Percentiles rank a stretch among this genome's conserved stretches.
These are phyloP conservation scores for Przewalskia tangutica DNA, from an alignment of 257 asterid genomes.

Conservation along the genomic window DNA sequence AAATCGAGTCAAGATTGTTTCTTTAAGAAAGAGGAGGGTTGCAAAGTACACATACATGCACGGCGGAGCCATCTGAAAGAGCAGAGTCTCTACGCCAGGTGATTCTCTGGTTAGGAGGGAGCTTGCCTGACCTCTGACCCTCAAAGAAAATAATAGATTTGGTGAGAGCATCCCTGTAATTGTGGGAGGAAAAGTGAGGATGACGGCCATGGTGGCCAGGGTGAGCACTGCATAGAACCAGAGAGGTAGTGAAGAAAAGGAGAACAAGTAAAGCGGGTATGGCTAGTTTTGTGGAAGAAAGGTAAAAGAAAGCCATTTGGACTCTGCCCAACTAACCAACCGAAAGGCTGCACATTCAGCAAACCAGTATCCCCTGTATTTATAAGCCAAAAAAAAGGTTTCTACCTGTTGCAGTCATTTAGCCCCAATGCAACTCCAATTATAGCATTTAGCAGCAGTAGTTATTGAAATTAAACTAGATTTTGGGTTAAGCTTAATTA, in stretches of 20 bases:
- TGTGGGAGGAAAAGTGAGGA: conserved; percentile 48
- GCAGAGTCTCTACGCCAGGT: conserved; percentile 79
- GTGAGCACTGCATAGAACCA: conserved; percentile 33
- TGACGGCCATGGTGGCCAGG: conserved; percentile 37
- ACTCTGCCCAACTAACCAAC: conserved; percentile 5
- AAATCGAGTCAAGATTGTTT: not conserved
- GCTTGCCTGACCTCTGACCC: conserved; percentile 84
- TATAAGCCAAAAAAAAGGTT: conserved; percentile 22
- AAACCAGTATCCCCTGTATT: conserved; percentile 17
- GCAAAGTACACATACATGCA: conserved; percentile 37
- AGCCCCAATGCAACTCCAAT: not conserved
- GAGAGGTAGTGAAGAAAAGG: conserved; percentile 9
- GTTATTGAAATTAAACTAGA: too few species aligned
- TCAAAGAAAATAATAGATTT: conserved; percentile 70
- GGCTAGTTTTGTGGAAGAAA: not conserved
- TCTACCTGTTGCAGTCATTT: not conserved
- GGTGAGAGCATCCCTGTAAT: conserved; percentile 78
- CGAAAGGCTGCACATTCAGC: conserved; percentile 5
- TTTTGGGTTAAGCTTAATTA: too few species aligned
- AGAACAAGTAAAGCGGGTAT: conserved; percentile 4
- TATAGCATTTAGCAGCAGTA: not conserved
- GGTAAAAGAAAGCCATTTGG: conserved; percentile 30
- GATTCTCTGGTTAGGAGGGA: conserved; percentile 64
- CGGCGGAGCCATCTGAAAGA: conserved; percentile 71
- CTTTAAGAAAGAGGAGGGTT: not conserved